These are phyloP conservation scores for Knoxdaviesia proteae DNA, from an alignment of 2,329 filamentous ascomycete genomes.

Conservation along the genomic window DNA sequence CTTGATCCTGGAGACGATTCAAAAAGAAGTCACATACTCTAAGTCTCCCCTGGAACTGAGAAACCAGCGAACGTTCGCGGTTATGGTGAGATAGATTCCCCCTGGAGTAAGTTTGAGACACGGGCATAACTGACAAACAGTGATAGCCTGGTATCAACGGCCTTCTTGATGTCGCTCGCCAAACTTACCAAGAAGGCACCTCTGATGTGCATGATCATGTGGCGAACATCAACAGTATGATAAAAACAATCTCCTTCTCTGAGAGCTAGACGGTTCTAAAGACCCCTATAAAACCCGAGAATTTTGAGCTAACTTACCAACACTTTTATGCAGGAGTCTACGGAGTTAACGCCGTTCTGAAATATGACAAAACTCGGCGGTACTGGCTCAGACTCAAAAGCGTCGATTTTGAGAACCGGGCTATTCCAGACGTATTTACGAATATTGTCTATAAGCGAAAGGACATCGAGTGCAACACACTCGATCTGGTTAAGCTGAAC, in stretches of 20 bases:
- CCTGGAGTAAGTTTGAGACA: conserved; percentile 3
- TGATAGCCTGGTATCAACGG: conserved; percentile 55
- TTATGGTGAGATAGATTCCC: conserved; percentile 32
- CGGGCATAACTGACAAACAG: not conserved
- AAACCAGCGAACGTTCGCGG: conserved; percentile 78
- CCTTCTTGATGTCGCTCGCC: conserved; percentile 69
- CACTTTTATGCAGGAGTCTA: conserved; percentile 22
- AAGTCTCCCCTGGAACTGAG: conserved; percentile 64
- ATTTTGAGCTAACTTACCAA: no score
- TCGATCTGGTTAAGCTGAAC: conserved; percentile 66
- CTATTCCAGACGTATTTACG: conserved; percentile 50
- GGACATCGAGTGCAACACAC: conserved; percentile 70
- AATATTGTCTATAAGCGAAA: conserved; percentile 55
- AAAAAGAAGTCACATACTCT: conserved; percentile 62
- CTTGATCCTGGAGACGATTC: conserved; percentile 50
- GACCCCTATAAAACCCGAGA: not conserved
- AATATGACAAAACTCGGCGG: conserved; percentile 56
- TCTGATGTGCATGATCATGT: conserved; percentile 57
- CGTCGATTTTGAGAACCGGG: conserved; percentile 37
- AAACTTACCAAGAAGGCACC: conserved; percentile 76
- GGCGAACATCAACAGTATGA: conserved; percentile 40
- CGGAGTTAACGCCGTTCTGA: conserved; percentile 41
- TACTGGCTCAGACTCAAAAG: conserved; percentile 55
- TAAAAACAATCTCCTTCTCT: not conserved
- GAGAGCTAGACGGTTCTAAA: not conserved